phyloP scores from a whole-genome alignment of 768 basidiomycete species.

The Tylopilus sp. region DNA sequence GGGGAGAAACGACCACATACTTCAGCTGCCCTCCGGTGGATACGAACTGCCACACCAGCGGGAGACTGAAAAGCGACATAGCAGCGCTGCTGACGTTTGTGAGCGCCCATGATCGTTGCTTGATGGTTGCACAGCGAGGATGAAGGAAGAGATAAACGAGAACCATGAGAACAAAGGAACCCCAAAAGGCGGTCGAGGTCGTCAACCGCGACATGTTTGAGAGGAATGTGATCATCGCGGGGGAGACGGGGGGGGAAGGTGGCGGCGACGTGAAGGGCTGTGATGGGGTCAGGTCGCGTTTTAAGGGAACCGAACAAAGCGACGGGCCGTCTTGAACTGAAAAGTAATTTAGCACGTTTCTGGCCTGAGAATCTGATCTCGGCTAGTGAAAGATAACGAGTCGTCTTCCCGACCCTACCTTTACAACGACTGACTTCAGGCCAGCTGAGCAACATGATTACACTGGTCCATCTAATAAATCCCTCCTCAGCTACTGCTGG shows the following conservation, averaged over 20 bases:
- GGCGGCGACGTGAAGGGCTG: conserved; percentile 22
- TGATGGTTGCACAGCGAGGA: conserved; percentile 30
- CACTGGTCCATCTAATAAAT: not conserved
- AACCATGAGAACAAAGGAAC: conserved; percentile 16
- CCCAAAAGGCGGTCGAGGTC: conserved; percentile 23
- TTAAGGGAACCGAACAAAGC: conserved; percentile 24
- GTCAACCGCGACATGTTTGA: conserved; percentile 16
- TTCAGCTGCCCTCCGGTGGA: conserved; percentile 26
- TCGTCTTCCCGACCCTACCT: conserved; percentile 6
- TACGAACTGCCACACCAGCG: conserved; percentile 34
- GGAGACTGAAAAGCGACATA: conserved; percentile 42
- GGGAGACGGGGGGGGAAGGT: conserved; percentile 6
- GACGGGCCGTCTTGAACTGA: conserved; percentile 7
- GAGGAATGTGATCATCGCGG: conserved; percentile 22
- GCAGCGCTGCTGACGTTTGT: conserved; percentile 37
- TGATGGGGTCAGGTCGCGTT: conserved; percentile 11
- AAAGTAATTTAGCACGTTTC: conserved; percentile 23
- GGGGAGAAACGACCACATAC: conserved; percentile 18
- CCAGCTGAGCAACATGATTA: too few species aligned
- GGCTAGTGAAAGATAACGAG: conserved; percentile 18
- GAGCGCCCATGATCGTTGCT: conserved; percentile 48
- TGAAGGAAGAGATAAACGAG: conserved; percentile 31
- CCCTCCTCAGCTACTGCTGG: not conserved
- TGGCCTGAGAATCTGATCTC: conserved; percentile 21
- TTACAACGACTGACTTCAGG: conserved; percentile 10